phyloP scores from a whole-genome alignment of 345 rosid genomes.

The Rubroshorea leprosula region DNA sequence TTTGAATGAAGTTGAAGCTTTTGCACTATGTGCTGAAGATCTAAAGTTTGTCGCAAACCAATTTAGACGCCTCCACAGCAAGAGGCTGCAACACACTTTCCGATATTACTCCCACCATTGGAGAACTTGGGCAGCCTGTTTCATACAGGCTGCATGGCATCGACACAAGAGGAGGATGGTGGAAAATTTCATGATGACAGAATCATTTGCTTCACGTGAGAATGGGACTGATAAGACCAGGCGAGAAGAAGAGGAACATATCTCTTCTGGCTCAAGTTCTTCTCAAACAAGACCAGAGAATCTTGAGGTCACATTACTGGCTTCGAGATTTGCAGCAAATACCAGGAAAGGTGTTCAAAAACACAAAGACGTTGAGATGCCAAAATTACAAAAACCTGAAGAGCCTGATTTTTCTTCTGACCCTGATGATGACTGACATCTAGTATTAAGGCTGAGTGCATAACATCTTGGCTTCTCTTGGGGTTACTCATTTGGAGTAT shows the following conservation, averaged over 20 bases:
- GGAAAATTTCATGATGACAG: slow-evolving; percentile 38
- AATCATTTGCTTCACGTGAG: slow-evolving; percentile 34
- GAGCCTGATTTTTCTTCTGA: slow-evolving; percentile 76
- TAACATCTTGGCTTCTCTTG: no score
- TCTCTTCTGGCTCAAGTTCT: slow-evolving; percentile 17
- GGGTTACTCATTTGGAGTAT: no score
- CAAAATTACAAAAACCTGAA: slow-evolving; percentile 46
- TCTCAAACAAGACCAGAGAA: slow-evolving; percentile 28
- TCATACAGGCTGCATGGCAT: slow-evolving; percentile 91
- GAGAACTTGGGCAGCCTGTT: slow-evolving; percentile 97
- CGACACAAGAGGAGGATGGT: slow-evolving; percentile 59
- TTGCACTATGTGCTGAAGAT: slow-evolving; percentile 85
- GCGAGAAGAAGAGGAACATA: slow-evolving; percentile 17
- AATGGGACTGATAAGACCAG: slow-evolving; percentile 13
- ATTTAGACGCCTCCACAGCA: slow-evolving; percentile 86
- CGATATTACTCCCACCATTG: slow-evolving; percentile 89
- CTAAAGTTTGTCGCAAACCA: slow-evolving; percentile 90
- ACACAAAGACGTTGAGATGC: slow-evolving; percentile 33
- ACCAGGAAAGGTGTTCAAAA: slow-evolving; percentile 60
- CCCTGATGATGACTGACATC: slow-evolving; percentile 40
- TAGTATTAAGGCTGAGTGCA: no score
- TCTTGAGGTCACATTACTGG: slow-evolving; percentile 49
- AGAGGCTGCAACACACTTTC: slow-evolving; percentile 89
- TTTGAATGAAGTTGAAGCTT: slow-evolving; percentile 85
- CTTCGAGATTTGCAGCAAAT: slow-evolving; percentile 71